Percentiles rank a stretch among this genome's conserved stretches.
Conservation (phyloP, 148 eudicot species). For the Arbutus unedo region DNA sequence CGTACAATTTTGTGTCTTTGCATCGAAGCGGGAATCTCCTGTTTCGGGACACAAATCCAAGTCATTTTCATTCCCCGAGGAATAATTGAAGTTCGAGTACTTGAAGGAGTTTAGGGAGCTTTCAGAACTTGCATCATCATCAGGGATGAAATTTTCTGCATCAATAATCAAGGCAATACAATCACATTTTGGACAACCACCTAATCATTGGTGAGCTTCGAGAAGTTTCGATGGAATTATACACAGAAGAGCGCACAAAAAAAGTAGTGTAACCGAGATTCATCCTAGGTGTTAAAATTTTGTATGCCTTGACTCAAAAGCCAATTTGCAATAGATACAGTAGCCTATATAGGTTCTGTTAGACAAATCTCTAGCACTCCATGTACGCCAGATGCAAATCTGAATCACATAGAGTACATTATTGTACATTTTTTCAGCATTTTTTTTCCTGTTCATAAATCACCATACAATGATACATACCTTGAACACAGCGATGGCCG, state of each 20-base stretch:
- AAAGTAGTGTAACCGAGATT: background rate
- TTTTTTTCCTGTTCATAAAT: background rate
- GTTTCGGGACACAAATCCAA: constrained; percentile 17
- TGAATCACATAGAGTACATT: constrained; percentile 20
- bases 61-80: constrained; percentile 28
- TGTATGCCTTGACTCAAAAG: background rate
- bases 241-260: background rate
- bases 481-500: constrained; percentile 34
- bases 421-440: background rate
- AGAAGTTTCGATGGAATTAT: constrained; percentile 9
- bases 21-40: constrained; percentile 2
- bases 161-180: constrained; percentile 35
- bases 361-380: constrained; percentile 25
- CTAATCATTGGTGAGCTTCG: constrained; percentile 48
- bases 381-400: constrained; percentile 43
- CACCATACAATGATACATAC: constrained; percentile 11
- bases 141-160: constrained; percentile 45
- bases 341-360: background rate
- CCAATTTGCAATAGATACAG: background rate
- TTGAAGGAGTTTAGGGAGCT: constrained; percentile 38
- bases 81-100: constrained; percentile 36
- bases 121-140: constrained; percentile 45
- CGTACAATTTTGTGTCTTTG: constrained; percentile 17
- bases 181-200: constrained; percentile 40
- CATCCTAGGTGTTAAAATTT: background rate